Evolutionary conservation across 2,329 filamentous ascomycete genomes (phyloP).

Genomic region (Trichocomaceae sp.): DNA sequence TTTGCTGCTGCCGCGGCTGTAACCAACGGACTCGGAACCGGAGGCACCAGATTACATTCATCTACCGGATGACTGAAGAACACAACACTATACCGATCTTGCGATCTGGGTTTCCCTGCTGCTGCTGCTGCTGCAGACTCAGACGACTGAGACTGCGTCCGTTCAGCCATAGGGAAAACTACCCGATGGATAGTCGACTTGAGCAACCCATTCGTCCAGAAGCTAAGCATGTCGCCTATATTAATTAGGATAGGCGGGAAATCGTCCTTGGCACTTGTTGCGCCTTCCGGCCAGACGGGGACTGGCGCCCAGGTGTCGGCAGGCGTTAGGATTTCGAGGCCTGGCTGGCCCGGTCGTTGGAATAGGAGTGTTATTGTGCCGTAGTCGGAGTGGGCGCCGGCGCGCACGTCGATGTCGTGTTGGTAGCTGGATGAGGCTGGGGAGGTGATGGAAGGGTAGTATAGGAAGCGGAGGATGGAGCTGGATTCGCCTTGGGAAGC

Average conservation of each 20-base stretch:
- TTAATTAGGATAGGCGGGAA: conserved; percentile 66
- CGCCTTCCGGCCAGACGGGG: conserved; percentile 52
- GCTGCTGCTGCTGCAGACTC: no score
- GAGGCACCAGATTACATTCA: conserved; percentile 45
- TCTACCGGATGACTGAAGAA: conserved; percentile 60
- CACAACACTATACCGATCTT: conserved; percentile 52
- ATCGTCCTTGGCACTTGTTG: conserved; percentile 28
- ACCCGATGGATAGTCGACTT: conserved; percentile 87
- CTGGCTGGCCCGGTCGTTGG: conserved; percentile 75
- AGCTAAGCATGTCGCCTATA: conserved; percentile 66
- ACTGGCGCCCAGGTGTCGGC: conserved; percentile 57
- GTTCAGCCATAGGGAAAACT: conserved; percentile 54
- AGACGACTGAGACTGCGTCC: conserved; percentile 24
- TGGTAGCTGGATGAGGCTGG: conserved; percentile 38
- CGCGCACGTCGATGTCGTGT: conserved; percentile 62
- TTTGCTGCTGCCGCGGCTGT: conserved; percentile 23
- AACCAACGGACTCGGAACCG: conserved; percentile 49
- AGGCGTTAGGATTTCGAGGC: conserved; percentile 70
- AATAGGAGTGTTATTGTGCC: conserved; percentile 66
- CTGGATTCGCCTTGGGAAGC: conserved; percentile 45
- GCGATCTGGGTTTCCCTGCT: conserved; percentile 16
- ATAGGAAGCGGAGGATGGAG: conserved; percentile 62
- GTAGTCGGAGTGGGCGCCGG: conserved; percentile 90
- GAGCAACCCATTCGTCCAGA: conserved; percentile 86
- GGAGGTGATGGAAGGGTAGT: conserved; percentile 57